Evolutionary conservation across 2,329 filamentous ascomycete genomes (phyloP).

Genomic region (Aspergillus fructus): DNA sequence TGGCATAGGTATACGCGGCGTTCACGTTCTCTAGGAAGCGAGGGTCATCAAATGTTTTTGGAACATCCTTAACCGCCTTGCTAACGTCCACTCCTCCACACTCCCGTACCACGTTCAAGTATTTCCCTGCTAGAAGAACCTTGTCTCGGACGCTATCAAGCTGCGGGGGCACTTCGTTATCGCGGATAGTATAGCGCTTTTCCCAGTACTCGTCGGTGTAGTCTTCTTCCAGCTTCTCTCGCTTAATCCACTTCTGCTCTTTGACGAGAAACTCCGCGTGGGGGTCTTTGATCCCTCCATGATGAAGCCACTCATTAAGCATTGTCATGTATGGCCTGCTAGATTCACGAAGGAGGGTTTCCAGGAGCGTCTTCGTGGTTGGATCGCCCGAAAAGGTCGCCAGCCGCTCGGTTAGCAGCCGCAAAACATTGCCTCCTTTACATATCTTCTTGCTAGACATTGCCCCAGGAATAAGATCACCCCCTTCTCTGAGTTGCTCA

Average conservation of each 20-base stretch:
- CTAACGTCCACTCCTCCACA: slow-evolving; percentile 94
- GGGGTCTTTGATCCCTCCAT: slow-evolving; percentile 90
- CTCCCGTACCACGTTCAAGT: slow-evolving; percentile 95
- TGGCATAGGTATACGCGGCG: slow-evolving; percentile 89
- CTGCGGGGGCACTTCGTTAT: slow-evolving; percentile 87
- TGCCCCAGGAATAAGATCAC: slow-evolving; percentile 73
- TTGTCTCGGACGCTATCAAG: slow-evolving; percentile 89
- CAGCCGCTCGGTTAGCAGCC: slow-evolving; percentile 78
- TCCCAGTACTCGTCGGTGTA: slow-evolving; percentile 99
- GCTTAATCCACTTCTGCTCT: slow-evolving; percentile 90
- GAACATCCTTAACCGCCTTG: slow-evolving; percentile 84
- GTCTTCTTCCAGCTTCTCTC: slow-evolving; percentile 88
- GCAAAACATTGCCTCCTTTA: slow-evolving; percentile 94
- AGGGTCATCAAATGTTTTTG: slow-evolving; percentile 84
- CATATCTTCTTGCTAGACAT: slow-evolving; percentile 87
- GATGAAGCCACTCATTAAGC: slow-evolving; percentile 98
- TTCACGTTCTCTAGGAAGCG: slow-evolving; percentile 96
- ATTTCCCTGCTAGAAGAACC: slow-evolving; percentile 92
- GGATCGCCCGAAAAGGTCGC: slow-evolving; percentile 93
- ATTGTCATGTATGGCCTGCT: slow-evolving; percentile 96
- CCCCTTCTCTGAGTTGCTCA: slow-evolving; percentile 82
- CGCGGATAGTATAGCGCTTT: slow-evolving; percentile 90
- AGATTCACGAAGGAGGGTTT: slow-evolving; percentile 78
- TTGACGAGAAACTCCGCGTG: slow-evolving; percentile 93
- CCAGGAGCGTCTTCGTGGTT: slow-evolving; percentile 76